Evolutionary conservation across 2,329 filamentous ascomycete species (phyloP), one percentile per base, ranked within the genome.

Genomic region (Fusarium papillatum): DNA sequence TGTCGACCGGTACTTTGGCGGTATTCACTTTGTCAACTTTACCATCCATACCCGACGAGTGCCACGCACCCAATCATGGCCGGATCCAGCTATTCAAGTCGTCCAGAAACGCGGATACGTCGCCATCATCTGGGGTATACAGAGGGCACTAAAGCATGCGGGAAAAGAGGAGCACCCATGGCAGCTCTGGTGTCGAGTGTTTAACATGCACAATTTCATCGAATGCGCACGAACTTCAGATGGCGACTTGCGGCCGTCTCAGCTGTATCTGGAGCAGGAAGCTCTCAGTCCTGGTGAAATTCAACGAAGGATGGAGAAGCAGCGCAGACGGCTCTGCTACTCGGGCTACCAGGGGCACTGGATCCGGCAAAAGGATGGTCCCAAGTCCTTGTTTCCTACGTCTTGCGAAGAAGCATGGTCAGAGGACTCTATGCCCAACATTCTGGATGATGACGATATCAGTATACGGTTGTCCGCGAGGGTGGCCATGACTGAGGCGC

Each of bases 61-160:
- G 5, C 4, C 14, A 19, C 29, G 5, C 7, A 13, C 24, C 2
- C 10, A 10, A 7, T 7, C 6, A 4, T 16, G 7, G 24, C 10
- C 43, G 3, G 43, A 11, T 7, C 38, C 59, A 29, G 19, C 17
- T 13, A 3, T 1, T 11, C 38, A 57, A 14, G 1, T 13, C 17
- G 13, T 9, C 6, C 11, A 10, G 1, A 19, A 34, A 4, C 48
- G 43, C 22, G 66, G 63, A 4, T 62, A 69, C 8, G 63, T 71
- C 2, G 75, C 59, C 19, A 70, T 79, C 14, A 53, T 76, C 57
- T 80, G 78, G 78, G 78, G 78, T 7, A 65, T 76, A 19, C 75
- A 80, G 14, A 65, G 68, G 14, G 5, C 64, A 17, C 9, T 39
- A 16, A 22, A 13, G 5, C 3, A 14, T 26, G 36, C 6, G 0